These are phyloP conservation scores for Elsinoe perseae DNA, from an alignment of 2,329 filamentous ascomycete species.

Conservation along the genomic window DNA sequence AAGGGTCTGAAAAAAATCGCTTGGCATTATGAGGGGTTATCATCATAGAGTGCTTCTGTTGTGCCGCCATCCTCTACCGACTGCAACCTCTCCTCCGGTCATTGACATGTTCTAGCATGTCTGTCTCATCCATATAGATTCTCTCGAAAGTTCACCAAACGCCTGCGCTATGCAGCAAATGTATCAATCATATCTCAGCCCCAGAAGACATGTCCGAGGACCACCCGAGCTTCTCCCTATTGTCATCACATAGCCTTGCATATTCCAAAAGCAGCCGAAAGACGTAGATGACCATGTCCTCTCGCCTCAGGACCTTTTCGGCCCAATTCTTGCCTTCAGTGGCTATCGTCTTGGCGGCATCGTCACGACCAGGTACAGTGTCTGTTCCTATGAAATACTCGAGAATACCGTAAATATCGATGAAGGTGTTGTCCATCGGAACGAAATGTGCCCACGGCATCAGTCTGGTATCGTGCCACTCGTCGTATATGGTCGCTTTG, in stretches of 20 bases:
- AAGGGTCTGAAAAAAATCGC: slow-evolving; percentile 9
- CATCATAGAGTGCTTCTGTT: not conserved
- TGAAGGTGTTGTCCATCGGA: slow-evolving; percentile 66
- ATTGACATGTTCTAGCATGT: not conserved
- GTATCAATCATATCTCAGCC: not conserved
- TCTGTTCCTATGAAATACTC: slow-evolving; percentile 59
- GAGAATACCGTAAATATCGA: slow-evolving; percentile 65
- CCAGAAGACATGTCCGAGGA: slow-evolving; percentile 17
- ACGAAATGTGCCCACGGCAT: slow-evolving; percentile 75
- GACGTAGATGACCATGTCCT: slow-evolving; percentile 68
- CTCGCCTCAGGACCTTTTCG: slow-evolving; percentile 56
- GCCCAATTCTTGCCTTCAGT: slow-evolving; percentile 60
- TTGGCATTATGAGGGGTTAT: slow-evolving; percentile 8
- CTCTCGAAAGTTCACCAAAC: not conserved
- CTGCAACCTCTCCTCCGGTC: not conserved
- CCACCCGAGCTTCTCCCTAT: slow-evolving; percentile 35
- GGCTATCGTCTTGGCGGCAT: slow-evolving; percentile 56
- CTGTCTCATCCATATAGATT: not conserved
- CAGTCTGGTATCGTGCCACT: slow-evolving; percentile 67
- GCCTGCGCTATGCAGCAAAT: slow-evolving; percentile 8
- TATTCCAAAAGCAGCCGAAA: slow-evolving; percentile 48
- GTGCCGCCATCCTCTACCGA: not conserved
- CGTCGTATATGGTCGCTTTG: slow-evolving; percentile 69
- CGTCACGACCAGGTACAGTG: slow-evolving; percentile 40
- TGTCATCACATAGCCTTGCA: slow-evolving; percentile 37